Evolutionary conservation across 345 rosid species (phyloP).

Genomic region (Hibiscus trionum): DNA sequence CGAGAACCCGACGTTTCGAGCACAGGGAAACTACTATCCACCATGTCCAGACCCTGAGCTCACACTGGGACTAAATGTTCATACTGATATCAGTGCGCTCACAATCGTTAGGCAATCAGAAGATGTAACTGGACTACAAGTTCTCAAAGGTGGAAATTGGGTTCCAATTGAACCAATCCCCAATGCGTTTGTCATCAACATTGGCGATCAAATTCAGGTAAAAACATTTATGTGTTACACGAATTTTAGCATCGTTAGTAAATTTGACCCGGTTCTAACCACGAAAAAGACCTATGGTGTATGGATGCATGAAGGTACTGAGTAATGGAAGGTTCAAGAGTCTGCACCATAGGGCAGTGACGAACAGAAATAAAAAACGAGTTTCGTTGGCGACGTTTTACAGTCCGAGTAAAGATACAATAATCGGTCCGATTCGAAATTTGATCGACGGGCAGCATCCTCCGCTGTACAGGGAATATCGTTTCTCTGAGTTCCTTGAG

Average conservation of each 20-base stretch:
- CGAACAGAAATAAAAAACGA: conserved; percentile 4
- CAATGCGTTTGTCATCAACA: conserved; percentile 2
- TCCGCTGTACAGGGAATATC: conserved; percentile 1
- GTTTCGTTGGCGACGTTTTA: conserved; percentile 12
- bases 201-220: conserved; percentile 25
- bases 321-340: conserved; percentile 17
- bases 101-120: conserved; percentile 15
- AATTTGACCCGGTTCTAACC: too few species aligned
- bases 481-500: conserved; percentile 6
- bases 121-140: conserved; percentile 19
- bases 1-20: not conserved
- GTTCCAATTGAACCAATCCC: conserved; percentile 13
- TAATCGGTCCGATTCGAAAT: conserved; percentile 15
- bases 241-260: too few species aligned
- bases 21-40: conserved; percentile 17
- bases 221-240: not conserved
- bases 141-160: conserved; percentile 22
- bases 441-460: conserved; percentile 15
- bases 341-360: conserved; percentile 18
- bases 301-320: conserved; percentile 1
- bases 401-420: not conserved
- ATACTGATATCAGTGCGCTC: conserved; percentile 12
- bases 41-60: conserved; percentile 24
- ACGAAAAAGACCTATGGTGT: not conserved
- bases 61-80: conserved; percentile 19